These are phyloP conservation scores for Polyporus tsugae DNA, from an alignment of 1,284 basidiomycete species.

Conservation along the genomic window DNA sequence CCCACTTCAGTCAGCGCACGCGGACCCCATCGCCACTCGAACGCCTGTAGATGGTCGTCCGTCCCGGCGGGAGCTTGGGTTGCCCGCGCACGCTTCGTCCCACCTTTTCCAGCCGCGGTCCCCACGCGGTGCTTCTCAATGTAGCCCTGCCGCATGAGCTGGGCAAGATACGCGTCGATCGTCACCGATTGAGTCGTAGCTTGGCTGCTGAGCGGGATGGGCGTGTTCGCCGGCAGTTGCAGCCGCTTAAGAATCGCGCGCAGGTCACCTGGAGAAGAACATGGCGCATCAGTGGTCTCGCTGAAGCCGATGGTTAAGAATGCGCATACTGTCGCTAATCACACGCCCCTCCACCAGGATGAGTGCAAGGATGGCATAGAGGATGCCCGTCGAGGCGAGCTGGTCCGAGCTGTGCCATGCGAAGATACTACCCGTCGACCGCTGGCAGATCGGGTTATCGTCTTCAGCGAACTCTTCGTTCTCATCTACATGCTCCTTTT, in stretches of 20 bases:
- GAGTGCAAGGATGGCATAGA: slow-evolving; percentile 75
- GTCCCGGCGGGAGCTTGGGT: slow-evolving; percentile 48
- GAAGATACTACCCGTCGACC: slow-evolving; percentile 68
- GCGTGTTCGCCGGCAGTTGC: slow-evolving; percentile 53
- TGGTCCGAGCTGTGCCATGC: slow-evolving; percentile 75
- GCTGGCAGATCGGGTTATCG: slow-evolving; percentile 48
- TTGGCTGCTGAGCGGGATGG: slow-evolving; percentile 56
- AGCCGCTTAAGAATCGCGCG: slow-evolving; percentile 68
- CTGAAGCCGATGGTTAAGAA: neutral
- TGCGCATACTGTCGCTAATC: slow-evolving; percentile 66
- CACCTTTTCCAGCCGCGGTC: slow-evolving; percentile 38
- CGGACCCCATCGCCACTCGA: slow-evolving; percentile 83
- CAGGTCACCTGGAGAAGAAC: slow-evolving; percentile 56
- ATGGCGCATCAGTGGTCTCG: neutral
- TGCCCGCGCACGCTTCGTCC: slow-evolving; percentile 61
- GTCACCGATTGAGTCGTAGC: slow-evolving; percentile 53
- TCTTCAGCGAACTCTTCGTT: slow-evolving; percentile 55
- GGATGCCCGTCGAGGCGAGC: slow-evolving; percentile 65
- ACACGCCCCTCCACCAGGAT: slow-evolving; percentile 75
- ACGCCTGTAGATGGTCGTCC: slow-evolving; percentile 59
- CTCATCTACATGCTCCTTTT: slow-evolving; percentile 52
- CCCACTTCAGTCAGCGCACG: slow-evolving; percentile 79
- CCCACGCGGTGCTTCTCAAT: slow-evolving; percentile 66
- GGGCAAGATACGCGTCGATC: slow-evolving; percentile 64
- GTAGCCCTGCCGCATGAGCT: slow-evolving; percentile 70